Base-by-base conservation (phyloP, 2,329 filamentous ascomycete species). In the Rutstroemia sp. region DNA sequence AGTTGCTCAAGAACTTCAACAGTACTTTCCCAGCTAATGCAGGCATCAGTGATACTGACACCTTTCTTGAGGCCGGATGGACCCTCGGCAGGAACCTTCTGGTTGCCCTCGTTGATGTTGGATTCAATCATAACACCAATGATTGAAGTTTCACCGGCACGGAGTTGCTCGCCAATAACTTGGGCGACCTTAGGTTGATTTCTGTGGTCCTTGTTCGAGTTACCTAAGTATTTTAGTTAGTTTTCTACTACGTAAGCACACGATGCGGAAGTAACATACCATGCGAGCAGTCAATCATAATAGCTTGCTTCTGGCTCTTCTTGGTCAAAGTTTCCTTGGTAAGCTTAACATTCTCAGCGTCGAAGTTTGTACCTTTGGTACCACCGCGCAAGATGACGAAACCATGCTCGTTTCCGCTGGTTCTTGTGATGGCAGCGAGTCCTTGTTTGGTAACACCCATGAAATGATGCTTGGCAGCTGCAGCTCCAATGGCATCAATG, bases 241-340 rank as follows among this genome's bases (percentile, higher is more conserved):
- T 6, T 21, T 14, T 41, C 38, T 44, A 37, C 18, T 52, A 30
- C 39, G n/a, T 39, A 19, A 25, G 27, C 41, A 27, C 16, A 38
- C 18, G n/a, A 58, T 49, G 23, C 25, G 25, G 37, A 21, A 42
- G 16, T 52, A 44, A 71, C 81, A 56, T 76, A 90, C 88, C 94
- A 71, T 99, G 94, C 21, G 92, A 96, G 80, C 94, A 99, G 74
- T 99, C 94, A 58, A 99, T 85, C 94, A 99, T 99, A 75, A 99
- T 87, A 62, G 92, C 87, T 74, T 90, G 81, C 69, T 86, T 87
- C 71, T 94, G 87, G 59, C 85, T 85, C 82, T 96, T 95, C 75
- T 89, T 87, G 63, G 74, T 77, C 67, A 99, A 75, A 2, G 83
- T 83, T 71, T 92, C 88, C 72, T 92, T 89, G 27, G 88, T 88